Base-by-base conservation (phyloP, 1,284 basidiomycete species). In the Lentinula novae-zelandiae region DNA sequence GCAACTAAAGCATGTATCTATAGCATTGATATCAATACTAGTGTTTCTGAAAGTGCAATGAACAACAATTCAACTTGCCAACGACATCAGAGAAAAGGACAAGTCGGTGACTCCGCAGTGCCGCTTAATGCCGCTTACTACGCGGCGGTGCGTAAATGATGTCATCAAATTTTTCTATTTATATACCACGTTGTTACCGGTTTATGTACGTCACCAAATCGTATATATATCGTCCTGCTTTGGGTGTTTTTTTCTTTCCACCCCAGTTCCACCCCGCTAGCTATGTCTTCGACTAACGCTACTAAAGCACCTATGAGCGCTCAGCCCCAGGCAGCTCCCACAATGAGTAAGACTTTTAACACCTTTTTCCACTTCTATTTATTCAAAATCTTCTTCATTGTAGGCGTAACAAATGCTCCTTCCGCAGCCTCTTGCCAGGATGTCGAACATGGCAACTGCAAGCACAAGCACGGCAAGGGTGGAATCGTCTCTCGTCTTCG, bases 1-100 rank as follows among this genome's bases (percentile, higher is more conserved):
- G 94, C 89, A 9, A 96, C 87, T 48, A 95, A 80, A n/a, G 92
- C 92, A 69, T 94, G 92, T 62, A 96, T 89, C 89, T 91, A 42
- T 46, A 31, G 0, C 2, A 7, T 22, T 20, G 10, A 13, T 4
- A 8, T 50, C 5, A 50, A 13, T 4, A 8, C 34, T 5, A 50
- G 22, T 49, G 20, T 10, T 31, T 27, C 20, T 31, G 44, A 8
- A 46, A 31, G 10, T 31, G 33, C 27, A 3, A 33, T 22, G 10
- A 50, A 22, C 3, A 7, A 22, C 10, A 33, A 10, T 6, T 31
- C 2, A 12, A 50, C 49, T 33, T 31, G n/a, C 49, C 22, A 50
- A n/a, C 5, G 49, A 50, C 49, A 50, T 50, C 27, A 34, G 15
- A 31, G 49, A 33, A 34, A 15, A 17, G 31, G 13, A n/a, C 49